A percentile compares a stretch with the other conserved stretches of the same genome.
phyloP scores from a whole-genome alignment of 2,329 filamentous ascomycete genomes.

The Coleophoma eucalyptorum region DNA sequence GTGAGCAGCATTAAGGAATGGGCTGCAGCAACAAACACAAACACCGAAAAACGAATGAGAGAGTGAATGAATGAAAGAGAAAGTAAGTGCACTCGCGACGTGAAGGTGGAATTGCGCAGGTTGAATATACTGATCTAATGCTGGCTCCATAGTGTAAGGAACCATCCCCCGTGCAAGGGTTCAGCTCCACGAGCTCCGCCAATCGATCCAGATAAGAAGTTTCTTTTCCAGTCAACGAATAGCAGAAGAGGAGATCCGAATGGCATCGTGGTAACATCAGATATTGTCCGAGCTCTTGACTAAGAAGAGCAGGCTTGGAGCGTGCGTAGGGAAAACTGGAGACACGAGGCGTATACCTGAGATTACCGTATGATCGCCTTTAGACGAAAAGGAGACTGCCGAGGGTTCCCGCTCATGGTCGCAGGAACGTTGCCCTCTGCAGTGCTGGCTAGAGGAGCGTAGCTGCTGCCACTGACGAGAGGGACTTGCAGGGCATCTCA shows the following conservation, averaged over 20 bases:
- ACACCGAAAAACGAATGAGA: background rate
- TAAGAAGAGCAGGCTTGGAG: background rate
- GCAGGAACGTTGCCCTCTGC: background rate
- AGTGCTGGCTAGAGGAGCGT: background rate
- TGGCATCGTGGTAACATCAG: background rate
- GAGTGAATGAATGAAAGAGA: background rate
- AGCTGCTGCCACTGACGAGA: too few relatives aligned
- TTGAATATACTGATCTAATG: background rate
- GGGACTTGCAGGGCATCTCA: too few relatives aligned
- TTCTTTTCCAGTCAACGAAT: background rate
- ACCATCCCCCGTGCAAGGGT: background rate
- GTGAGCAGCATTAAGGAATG: background rate
- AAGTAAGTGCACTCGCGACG: background rate
- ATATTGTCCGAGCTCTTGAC: background rate
- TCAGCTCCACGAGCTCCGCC: background rate
- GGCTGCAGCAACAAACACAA: background rate
- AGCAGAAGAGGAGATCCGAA: background rate
- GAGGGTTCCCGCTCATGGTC: background rate
- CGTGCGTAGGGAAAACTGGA: background rate
- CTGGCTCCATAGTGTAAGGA: background rate
- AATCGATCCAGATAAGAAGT: background rate
- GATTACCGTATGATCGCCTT: slow-evolving; percentile 1
- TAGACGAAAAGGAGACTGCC: background rate
- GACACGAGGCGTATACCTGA: background rate
- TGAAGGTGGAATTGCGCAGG: background rate